Evolutionary conservation across 495 filamentous ascomycete species (phyloP).

Genomic region (Talaromyces trachyspermus): DNA sequence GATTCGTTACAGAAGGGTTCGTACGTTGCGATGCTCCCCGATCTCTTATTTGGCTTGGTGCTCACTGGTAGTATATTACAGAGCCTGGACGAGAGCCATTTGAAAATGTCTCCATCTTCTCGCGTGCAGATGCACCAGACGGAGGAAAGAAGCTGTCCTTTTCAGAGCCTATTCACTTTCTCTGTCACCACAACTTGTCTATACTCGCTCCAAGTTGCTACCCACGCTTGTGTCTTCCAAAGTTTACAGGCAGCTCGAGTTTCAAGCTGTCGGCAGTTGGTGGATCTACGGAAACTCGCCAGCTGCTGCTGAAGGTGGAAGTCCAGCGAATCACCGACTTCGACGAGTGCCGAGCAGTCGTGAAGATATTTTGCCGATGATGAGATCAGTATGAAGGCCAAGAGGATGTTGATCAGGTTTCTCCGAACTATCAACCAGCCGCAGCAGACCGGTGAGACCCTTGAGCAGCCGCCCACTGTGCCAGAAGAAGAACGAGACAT

Average conservation of each 20-base stretch:
- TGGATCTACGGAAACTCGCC: slow-evolving; percentile 53
- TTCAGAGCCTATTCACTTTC: slow-evolving; percentile 78
- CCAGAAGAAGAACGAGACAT: slow-evolving; percentile 22
- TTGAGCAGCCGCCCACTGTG: slow-evolving; percentile 21
- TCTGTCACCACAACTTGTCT: slow-evolving; percentile 79
- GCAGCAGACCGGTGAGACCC: slow-evolving; percentile 12
- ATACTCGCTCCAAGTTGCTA: slow-evolving; percentile 70
- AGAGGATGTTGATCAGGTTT: slow-evolving; percentile 81
- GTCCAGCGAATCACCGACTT: slow-evolving; percentile 30
- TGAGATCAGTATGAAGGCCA: slow-evolving; percentile 63
- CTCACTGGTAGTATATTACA: slow-evolving; percentile 10
- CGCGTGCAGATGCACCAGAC: slow-evolving; percentile 14
- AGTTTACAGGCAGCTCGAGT: slow-evolving; percentile 83
- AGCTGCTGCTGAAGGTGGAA: slow-evolving; percentile 10
- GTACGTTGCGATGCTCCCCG: slow-evolving; percentile 5
- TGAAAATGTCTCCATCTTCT: slow-evolving; percentile 31
- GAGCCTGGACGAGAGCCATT: slow-evolving; percentile 27
- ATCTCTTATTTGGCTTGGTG: too few relatives aligned
- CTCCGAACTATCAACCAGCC: slow-evolving; percentile 53
- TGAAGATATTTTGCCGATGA: slow-evolving; percentile 81
- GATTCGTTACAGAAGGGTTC: slow-evolving; percentile 40
- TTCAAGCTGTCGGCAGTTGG: slow-evolving; percentile 90
- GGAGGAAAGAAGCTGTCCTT: slow-evolving; percentile 40
- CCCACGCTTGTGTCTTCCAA: slow-evolving; percentile 76
- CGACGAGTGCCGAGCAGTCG: slow-evolving; percentile 68